Base-by-base conservation (phyloP, 2,329 filamentous ascomycete genomes). In the Karstenula rhodostoma region DNA sequence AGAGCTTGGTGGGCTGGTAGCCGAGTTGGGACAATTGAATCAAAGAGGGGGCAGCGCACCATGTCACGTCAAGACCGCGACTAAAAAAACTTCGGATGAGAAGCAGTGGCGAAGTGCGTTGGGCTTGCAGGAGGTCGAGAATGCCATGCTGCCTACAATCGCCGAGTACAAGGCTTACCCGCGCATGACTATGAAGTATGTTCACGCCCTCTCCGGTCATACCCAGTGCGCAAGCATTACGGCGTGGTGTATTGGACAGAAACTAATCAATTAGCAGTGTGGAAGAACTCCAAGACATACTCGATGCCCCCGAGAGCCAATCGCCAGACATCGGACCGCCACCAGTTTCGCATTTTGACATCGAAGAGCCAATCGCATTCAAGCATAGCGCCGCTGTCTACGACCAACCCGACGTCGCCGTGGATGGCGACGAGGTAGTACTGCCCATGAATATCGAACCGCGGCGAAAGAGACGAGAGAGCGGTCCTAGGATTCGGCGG, bases 281-380 rank as follows among this genome's bases (percentile, higher is more conserved):
- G 23, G 86, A 88, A 8, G 86, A 91, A 67, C 87, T 91, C 42
- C 77, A 72, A 25, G 71, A 75, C 4, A 73, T 81, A 3, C 37
- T 89, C 83, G n/a, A 81, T 86, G 79, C 89, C 37, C 77, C 79
- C 5, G 79, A 79, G 35, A 82, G 82, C 47, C 86, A 89, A 43
- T 91, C 90, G 2, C 89, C 90, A 6, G 89, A 92, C 58, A 83
- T 93, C 47, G 90, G 89, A 9, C 82, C 84, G 1, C 84, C 84
- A 29, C 84, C 85, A 1, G 75, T 85, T 10, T 83, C 82, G 7
- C 82, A 82, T 58, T 85, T 86, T 60, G 82, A 84, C 27, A 79
- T 77, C 29, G 78, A 80, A 46, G 82, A 84, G 42, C 78, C 81
- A 1, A 80, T 83, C 62, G 78, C 79, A 40, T 83, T 81, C 63